phyloP scores from a whole-genome alignment of 495 filamentous ascomycete genomes.

The Penicillium roqueforti region DNA sequence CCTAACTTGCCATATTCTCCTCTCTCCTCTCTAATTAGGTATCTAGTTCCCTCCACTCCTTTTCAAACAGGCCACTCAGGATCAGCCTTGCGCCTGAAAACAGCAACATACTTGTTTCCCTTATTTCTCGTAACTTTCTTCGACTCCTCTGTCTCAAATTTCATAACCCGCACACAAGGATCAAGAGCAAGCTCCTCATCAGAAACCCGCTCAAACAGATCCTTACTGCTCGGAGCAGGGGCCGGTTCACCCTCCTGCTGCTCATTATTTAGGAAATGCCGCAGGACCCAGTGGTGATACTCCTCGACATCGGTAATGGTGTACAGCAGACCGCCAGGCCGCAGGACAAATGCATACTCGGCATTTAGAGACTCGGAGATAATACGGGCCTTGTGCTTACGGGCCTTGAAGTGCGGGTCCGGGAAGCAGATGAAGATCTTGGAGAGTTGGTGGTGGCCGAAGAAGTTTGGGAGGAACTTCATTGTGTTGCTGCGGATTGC shows the following conservation, averaged over 20 bases:
- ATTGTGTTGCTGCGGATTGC: conserved; percentile 91
- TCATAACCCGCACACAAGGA: conserved; percentile 77
- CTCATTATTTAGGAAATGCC: conserved; percentile 60
- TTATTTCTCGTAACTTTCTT: conserved; percentile 93
- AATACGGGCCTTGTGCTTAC: conserved; percentile 95
- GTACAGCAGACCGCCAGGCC: conserved; percentile 80
- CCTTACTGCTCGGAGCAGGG: conserved; percentile 43
- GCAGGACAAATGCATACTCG: conserved; percentile 87
- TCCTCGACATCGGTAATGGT: conserved; percentile 98
- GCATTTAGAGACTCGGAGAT: conserved; percentile 81
- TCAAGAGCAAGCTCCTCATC: conserved; percentile 67
- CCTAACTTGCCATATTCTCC: not conserved
- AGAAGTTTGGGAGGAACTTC: conserved; percentile 98
- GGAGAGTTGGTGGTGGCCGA: conserved; percentile 65
- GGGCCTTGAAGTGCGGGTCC: conserved; percentile 94
- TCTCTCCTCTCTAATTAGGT: not conserved
- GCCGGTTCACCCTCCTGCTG: conserved; percentile 24
- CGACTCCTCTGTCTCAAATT: conserved; percentile 85
- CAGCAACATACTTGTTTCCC: conserved; percentile 81
- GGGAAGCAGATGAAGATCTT: conserved; percentile 98
- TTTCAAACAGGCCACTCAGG: conserved; percentile 58
- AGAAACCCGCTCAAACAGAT: conserved; percentile 51
- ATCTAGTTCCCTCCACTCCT: not conserved
- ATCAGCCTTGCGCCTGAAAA: conserved; percentile 76
- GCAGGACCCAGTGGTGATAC: conserved; percentile 86